Evolutionary conservation across 1,284 basidiomycete species (phyloP), one percentile per base, ranked within the genome.

Genomic region (Puccinia coronata): DNA sequence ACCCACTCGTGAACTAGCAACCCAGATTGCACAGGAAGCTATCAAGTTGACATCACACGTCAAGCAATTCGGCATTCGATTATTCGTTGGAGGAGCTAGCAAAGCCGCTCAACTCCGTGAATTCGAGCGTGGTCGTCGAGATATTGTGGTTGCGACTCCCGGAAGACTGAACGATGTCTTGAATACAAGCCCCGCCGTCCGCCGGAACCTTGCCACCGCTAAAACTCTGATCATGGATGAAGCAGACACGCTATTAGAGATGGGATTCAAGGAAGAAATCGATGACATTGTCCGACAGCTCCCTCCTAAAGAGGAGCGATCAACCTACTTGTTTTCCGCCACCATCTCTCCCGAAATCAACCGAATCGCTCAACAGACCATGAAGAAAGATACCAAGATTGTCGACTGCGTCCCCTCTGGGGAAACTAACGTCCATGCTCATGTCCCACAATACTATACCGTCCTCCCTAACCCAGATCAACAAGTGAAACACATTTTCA

Each of bases 241-340:
- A 87, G 95, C 95, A 14, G 97, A 99, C 86, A 96, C 94, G 0
- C 89, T 98, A 18, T 89, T 99, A 59, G 95, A 98, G 83, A 94
- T 98, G 92, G 96, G 96, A 83, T 99, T 99, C 91, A 90, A 92
- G 12, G 90, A 92, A 65, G 95, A 97, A 83, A 91, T 99, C 65
- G 90, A 94, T 53, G 90, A 89, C 0, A 95, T 98, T 84, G 87
- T 90, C 47, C 84, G 88, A 1, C 89, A 89, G 83, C 88, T 98
- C n/a, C 93, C 93, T 23, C 87, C 88, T 47, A 86, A 88, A 1
- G 89, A 90, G 0, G 86, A 91, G 80, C 91, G 96, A 28, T 94
- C 96, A 86, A 98, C 95, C 0, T 92, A 98, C 88, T 89, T 99
- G 82, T 97, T 98, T 88, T 96, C 93, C n/a, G 96, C 96, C 14